Evolutionary conservation across 441 rosid species (phyloP), one percentile per base, ranked within the genome.

Genomic region (Viola pubescens): DNA sequence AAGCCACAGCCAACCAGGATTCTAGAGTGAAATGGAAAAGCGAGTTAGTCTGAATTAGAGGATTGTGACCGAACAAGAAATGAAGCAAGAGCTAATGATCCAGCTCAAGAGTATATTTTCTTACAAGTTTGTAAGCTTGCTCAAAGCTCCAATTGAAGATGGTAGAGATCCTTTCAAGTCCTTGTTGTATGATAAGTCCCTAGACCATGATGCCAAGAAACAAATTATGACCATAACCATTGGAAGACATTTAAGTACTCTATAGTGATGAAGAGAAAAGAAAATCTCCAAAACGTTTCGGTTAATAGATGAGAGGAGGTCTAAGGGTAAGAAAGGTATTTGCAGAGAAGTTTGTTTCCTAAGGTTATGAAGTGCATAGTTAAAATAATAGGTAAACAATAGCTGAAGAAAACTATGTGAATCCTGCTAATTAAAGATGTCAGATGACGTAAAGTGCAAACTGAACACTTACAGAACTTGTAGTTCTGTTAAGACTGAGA

Each of bases 141-240:
- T 76, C 68, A 88, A 70, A 9, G 73, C 40, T 65, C 94, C 96
- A 19, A 90, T 87, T 3, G 75, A 37, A 42, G 53, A 0, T 60
- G 99, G 91, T 70, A 94, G 75, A 54, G 87, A 9, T 73, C 97
- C 97, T 3, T 34, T 48, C 48, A 94, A 70, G 34, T 57, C 77
- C 54, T 67, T 48, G 79, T 88, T 94, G 72, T 61, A 75, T 2
- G 97, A 87, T 56, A 94, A 76, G 77, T 86, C 99, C 85, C 99
- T 90, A 55, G 4, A 77, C 8, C 37, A 54, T 34, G 53, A 65
- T 34, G 6, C 39, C 4, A 26, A 2, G 34, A 26, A 26, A 26
- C 34, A 26, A 26, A 26, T 26, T 26, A 26, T 26, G 34, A 26
- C 34, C 34, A 26, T 26, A 26, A 26, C 34, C 34, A 46, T 8